These are phyloP conservation scores for Macroventuria anomochaeta DNA, from an alignment of 2,329 filamentous ascomycete species.

Conservation along the genomic window DNA sequence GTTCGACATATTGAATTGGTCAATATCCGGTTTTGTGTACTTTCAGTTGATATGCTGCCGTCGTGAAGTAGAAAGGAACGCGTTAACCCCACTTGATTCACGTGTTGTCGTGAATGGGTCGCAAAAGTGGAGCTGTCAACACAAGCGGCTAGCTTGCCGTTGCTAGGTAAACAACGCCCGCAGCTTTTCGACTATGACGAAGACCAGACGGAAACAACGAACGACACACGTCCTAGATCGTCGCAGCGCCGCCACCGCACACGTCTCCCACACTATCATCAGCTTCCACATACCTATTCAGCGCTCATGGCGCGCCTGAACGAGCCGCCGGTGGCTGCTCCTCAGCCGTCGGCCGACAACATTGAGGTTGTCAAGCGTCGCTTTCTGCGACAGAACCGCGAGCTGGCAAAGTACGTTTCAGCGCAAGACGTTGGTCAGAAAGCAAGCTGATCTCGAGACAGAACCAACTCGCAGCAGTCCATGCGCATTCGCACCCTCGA, in stretches of 20 bases:
- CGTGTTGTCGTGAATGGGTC: constrained; percentile 24
- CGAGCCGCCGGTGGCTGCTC: constrained; percentile 62
- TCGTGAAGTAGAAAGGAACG: constrained; percentile 10
- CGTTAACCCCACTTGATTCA: constrained; percentile 35
- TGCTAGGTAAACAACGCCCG: constrained; percentile 46
- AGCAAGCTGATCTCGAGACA: constrained; percentile 37
- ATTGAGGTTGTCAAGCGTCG: constrained; percentile 74
- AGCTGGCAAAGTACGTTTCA: constrained; percentile 66
- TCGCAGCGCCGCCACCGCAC: constrained; percentile 20
- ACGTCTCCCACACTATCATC: constrained; percentile 35
- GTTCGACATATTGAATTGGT: constrained; percentile 45
- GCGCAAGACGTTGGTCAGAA: not conserved
- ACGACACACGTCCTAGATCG: constrained; percentile 23
- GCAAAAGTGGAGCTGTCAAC: constrained; percentile 10
- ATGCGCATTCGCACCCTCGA: constrained; percentile 78
- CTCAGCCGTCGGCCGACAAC: constrained; percentile 64
- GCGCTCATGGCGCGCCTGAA: constrained; percentile 80
- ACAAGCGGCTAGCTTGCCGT: constrained; percentile 26
- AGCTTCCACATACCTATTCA: constrained; percentile 42
- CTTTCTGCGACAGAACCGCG: constrained; percentile 82
- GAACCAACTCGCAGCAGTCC: constrained; percentile 78
- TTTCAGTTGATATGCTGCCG: not conserved
- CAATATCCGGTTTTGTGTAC: not conserved
- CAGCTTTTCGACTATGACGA: constrained; percentile 32
- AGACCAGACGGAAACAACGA: constrained; percentile 42